Percentiles rank a stretch among this genome's conserved stretches.
phyloP scores from a whole-genome alignment of 2,329 filamentous ascomycete species.

The Zarea fungicola region DNA sequence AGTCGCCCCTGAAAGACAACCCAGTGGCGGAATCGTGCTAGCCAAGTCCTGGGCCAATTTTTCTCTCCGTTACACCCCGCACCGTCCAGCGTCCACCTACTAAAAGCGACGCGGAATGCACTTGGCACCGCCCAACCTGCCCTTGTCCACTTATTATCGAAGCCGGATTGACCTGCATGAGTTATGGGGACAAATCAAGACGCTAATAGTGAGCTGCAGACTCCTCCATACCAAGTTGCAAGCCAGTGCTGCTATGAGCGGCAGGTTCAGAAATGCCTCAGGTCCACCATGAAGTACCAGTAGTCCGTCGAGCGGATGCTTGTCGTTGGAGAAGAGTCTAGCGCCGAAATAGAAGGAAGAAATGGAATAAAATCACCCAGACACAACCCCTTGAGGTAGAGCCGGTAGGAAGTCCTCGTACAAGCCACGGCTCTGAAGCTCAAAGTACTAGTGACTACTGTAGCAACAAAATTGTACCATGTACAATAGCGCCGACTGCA shows the following conservation, averaged over 20 bases:
- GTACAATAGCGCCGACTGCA: neutral
- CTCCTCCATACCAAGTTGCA: too few species aligned
- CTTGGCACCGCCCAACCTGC: neutral
- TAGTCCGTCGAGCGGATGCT: neutral
- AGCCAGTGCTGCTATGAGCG: neutral
- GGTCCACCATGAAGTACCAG: slow-evolving; percentile 17
- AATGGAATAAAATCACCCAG: neutral
- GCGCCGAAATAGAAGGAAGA: neutral
- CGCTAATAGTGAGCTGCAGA: neutral
- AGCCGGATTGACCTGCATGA: slow-evolving; percentile 9
- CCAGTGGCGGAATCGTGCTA: neutral
- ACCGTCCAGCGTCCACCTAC: neutral
- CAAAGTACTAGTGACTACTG: neutral
- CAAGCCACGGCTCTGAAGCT: neutral
- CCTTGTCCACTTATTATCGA: neutral
- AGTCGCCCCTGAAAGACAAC: slow-evolving; percentile 1
- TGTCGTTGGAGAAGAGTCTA: neutral
- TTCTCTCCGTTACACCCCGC: neutral
- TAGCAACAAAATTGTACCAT: neutral
- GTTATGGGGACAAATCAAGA: slow-evolving; percentile 6
- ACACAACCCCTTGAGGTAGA: neutral
- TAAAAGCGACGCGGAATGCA: neutral
- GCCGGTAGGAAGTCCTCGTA: neutral
- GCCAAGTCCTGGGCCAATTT: neutral
- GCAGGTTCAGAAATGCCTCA: slow-evolving; percentile 27